phyloP scores from a whole-genome alignment of 2,329 filamentous ascomycete species.

The Nemania abortiva region DNA sequence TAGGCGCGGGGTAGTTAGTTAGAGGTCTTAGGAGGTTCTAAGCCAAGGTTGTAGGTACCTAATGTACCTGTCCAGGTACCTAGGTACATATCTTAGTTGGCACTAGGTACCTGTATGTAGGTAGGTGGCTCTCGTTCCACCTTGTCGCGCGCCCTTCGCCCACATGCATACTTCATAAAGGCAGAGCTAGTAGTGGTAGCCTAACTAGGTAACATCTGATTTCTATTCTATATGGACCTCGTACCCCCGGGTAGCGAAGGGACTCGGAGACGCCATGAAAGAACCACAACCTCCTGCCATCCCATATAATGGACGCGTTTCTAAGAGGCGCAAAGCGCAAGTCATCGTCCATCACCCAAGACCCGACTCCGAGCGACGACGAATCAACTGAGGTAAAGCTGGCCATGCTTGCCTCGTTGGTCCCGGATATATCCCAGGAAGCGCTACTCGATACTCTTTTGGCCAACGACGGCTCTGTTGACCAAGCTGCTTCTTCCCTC shows the following conservation, averaged over 20 bases:
- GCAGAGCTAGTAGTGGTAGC: not conserved
- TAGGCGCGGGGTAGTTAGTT: not conserved
- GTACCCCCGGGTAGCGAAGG: not conserved
- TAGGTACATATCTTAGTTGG: too few relatives aligned
- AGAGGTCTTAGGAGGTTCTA: not conserved
- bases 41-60: too few relatives aligned
- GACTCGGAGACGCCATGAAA: slow-evolving; percentile 23
- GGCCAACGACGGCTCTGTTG: slow-evolving; percentile 80
- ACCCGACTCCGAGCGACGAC: slow-evolving; percentile 32
- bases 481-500: slow-evolving; percentile 71
- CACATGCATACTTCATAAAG: not conserved
- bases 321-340: slow-evolving; percentile 67
- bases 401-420: slow-evolving; percentile 82
- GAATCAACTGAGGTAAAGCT: slow-evolving; percentile 87
- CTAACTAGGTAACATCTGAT: not conserved
- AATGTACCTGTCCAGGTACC: slow-evolving; percentile 1
- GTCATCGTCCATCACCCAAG: slow-evolving; percentile 43
- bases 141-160: not conserved
- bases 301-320: slow-evolving; percentile 67
- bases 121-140: too few relatives aligned
- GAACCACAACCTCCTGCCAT: not conserved
- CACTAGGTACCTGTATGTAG: too few relatives aligned
- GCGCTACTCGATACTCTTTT: slow-evolving; percentile 82
- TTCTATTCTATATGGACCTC: not conserved
- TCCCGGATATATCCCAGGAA: slow-evolving; percentile 73